Evolutionary conservation across 2,329 filamentous ascomycete genomes (phyloP).

Genomic region (Xylaria arbuscula): DNA sequence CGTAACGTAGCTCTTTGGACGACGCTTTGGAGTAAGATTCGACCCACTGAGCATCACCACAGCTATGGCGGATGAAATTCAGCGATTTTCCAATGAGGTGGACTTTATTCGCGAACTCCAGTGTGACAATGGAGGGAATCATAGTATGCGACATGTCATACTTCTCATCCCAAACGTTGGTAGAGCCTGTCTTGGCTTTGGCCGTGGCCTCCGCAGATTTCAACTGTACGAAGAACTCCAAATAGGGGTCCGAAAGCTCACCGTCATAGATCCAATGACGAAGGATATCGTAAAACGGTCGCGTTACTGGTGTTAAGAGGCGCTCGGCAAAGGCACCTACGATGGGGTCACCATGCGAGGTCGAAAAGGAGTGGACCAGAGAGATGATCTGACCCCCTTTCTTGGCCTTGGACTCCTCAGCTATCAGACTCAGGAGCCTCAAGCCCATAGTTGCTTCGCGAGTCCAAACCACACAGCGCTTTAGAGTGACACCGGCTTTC

Average conservation of each 20-base stretch:
- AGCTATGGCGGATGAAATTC: conserved; percentile 97
- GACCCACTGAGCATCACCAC: conserved; percentile 93
- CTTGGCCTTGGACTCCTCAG: conserved; percentile 84
- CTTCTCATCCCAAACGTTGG: conserved; percentile 98
- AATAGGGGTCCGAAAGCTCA: conserved; percentile 94
- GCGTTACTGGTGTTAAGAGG: conserved; percentile 84
- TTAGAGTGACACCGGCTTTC: conserved; percentile 91
- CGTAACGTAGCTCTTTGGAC: conserved; percentile 91
- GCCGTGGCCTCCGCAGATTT: conserved; percentile 67
- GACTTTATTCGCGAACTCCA: conserved; percentile 94
- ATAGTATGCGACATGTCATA: conserved; percentile 87
- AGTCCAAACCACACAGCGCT: conserved; percentile 96
- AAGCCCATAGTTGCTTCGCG: conserved; percentile 96
- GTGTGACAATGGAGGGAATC: conserved; percentile 92
- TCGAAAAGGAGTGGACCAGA: conserved; percentile 91
- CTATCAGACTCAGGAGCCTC: conserved; percentile 91
- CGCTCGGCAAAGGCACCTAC: conserved; percentile 94
- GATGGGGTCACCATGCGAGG: conserved; percentile 93
- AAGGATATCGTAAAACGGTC: conserved; percentile 96
- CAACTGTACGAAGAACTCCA: conserved; percentile 94
- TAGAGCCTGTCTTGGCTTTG: conserved; percentile 70
- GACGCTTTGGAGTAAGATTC: conserved; percentile 93
- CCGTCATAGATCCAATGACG: conserved; percentile 98
- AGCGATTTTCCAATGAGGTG: conserved; percentile 97
- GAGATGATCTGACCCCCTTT: conserved; percentile 94